A percentile compares a stretch with the other conserved stretches of the same genome.
Evolutionary conservation across 2,329 filamentous ascomycete genomes (phyloP).

Genomic region (Pseudogymnoascus sp.): DNA sequence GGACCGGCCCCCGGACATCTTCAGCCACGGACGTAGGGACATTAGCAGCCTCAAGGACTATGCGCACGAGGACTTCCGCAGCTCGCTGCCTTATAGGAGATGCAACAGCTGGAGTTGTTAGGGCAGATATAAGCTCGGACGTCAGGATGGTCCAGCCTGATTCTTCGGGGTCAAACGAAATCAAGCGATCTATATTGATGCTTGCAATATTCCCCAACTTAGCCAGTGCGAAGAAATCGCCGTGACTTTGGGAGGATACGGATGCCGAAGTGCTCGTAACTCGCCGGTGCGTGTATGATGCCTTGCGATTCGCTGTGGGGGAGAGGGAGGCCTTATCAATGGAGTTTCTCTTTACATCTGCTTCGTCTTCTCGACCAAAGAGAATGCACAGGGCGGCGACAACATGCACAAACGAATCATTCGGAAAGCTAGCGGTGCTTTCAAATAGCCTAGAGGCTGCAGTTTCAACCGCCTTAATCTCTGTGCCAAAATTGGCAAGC

Average conservation of each 20-base stretch:
- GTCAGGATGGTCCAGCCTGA: conserved; percentile 72
- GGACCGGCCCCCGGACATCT: conserved; percentile 52
- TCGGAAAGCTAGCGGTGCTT: conserved; percentile 85
- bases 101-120: conserved; percentile 42
- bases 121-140: conserved; percentile 44
- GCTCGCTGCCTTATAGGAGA: conserved; percentile 52
- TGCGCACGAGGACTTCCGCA: conserved; percentile 55
- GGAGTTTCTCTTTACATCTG: conserved; percentile 22
- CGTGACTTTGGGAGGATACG: conserved; percentile 48
- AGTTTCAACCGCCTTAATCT: conserved; percentile 82
- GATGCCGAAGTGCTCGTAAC: conserved; percentile 42
- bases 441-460: conserved; percentile 83
- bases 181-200: conserved; percentile 69
- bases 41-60: conserved; percentile 52
- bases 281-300: conserved; percentile 29
- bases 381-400: conserved; percentile 69
- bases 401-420: conserved; percentile 71
- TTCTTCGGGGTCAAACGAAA: conserved; percentile 56
- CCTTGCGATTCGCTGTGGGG: conserved; percentile 18
- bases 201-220: conserved; percentile 67
- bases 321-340: conserved; percentile 12
- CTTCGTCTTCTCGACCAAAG: conserved; percentile 39
- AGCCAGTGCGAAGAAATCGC: conserved; percentile 61
- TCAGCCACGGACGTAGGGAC: conserved; percentile 47
- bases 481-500: conserved; percentile 64